Evolutionary conservation across 176 grass and related monocot genomes (phyloP), one percentile per base, ranked within the genome.

Genomic region (Phyllostachys edulis): DNA sequence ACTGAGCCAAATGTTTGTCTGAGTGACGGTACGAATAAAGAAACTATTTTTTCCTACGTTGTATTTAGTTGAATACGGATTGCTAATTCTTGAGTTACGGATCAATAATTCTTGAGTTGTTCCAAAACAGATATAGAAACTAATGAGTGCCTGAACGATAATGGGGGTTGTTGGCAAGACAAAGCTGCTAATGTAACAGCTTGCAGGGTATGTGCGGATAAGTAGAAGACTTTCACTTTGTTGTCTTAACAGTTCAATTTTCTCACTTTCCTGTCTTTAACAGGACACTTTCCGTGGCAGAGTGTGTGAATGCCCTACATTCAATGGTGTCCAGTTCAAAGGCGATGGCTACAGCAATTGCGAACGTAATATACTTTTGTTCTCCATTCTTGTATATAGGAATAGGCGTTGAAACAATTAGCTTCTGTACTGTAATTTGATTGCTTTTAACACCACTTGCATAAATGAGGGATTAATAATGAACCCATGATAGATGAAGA

Each of bases 1-100:
- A 98, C 95, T 54, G 95, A 98, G 87, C 95, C 95, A 68, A 85
- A 94, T 90, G 95, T 89, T 88, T 98, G 95, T 88, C 87, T 98
- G 85, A 94, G 82, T 77, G 89, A 98, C 68, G 95, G 95, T 98
- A 85, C 62, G 71, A 55, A 73, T 41, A 68, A 73, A 80, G 16
- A 63, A 56, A 83, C 21, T 76, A 14, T 61, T 64, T 23, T 41
- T 56, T 73, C 21, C 2, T 81, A 66, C 1, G 3, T 4, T 63
- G 5, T 71, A 26, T 68, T 67, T 56, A 37, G 27, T 16, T 75
- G 38, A 32, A 56, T 29, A 69, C 14, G 4, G 11, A 63, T 38
- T 85, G 16, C 71, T 84, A 49, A 85, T 66, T 72, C 32, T 34
- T 34, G 32, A 34, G 32, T 2, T 34, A 34, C 32, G 32, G 32